These are phyloP conservation scores for Psilocybe cyanescens DNA, from an alignment of 768 basidiomycete genomes.

Conservation along the genomic window DNA sequence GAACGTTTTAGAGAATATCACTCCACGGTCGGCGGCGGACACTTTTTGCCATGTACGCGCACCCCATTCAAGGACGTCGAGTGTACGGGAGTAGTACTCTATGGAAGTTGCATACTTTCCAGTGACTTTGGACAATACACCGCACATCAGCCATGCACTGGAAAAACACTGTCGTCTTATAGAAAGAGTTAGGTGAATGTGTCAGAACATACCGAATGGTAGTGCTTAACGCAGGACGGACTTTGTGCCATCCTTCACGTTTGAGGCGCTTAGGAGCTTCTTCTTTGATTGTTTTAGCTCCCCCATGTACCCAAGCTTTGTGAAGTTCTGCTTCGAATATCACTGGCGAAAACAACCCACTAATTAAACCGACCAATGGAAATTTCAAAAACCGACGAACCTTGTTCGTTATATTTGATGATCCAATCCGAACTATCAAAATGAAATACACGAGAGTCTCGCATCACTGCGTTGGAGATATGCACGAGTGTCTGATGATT, in stretches of 20 bases:
- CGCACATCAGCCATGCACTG: constrained; percentile 46
- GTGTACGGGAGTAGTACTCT: constrained; percentile 37
- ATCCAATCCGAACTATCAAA: constrained; percentile 35
- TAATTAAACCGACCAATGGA: background rate
- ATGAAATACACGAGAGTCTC: constrained; percentile 43
- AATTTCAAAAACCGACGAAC: constrained; percentile 23
- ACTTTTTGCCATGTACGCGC: constrained; percentile 41
- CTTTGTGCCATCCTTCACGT: constrained; percentile 29
- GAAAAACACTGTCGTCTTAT: background rate
- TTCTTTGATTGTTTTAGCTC: constrained; percentile 33
- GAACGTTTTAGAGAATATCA: constrained; percentile 45
- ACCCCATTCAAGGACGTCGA: constrained; percentile 50
- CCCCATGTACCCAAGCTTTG: constrained; percentile 37
- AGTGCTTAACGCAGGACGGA: constrained; percentile 38
- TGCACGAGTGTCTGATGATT: constrained; percentile 28
- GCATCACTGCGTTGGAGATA: constrained; percentile 41
- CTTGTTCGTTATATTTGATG: constrained; percentile 38
- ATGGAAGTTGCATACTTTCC: constrained; percentile 24
- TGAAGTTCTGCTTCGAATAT: constrained; percentile 29
- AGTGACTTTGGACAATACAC: constrained; percentile 29
- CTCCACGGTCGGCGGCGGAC: constrained; percentile 38
- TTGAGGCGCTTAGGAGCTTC: constrained; percentile 34
- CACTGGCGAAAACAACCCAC: constrained; percentile 22
- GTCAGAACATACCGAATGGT: constrained; percentile 38
- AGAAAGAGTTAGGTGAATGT: background rate